Evolutionary conservation across 306 rosid species (phyloP).

Genomic region (Gillenia trifoliata): DNA sequence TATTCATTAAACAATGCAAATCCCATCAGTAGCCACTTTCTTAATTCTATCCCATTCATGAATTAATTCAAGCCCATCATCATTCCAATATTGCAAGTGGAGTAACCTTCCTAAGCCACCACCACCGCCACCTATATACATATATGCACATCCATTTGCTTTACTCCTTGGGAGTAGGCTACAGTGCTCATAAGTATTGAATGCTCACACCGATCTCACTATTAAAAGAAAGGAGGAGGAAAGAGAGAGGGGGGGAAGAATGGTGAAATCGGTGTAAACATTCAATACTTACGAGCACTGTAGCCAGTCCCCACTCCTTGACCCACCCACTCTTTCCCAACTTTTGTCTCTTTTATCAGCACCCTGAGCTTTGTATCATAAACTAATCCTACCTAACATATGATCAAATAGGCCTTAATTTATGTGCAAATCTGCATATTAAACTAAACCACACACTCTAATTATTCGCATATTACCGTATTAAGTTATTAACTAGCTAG

Average conservation of each 20-base stretch:
- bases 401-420: constrained; percentile 16
- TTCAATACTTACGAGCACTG: too few species aligned
- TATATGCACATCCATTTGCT: constrained; percentile 35
- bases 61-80: constrained; percentile 43
- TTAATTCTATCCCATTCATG: constrained; percentile 9
- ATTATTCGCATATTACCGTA: neutral
- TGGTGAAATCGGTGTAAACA: too few species aligned
- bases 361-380: constrained; percentile 21
- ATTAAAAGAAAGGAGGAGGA: too few species aligned
- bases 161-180: constrained; percentile 17
- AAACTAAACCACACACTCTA: neutral
- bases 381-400: constrained; percentile 18
- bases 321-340: constrained; percentile 38
- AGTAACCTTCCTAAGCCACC: constrained; percentile 55
- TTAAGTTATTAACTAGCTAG: neutral
- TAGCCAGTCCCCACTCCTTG: too few species aligned
- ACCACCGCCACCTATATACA: constrained; percentile 35
- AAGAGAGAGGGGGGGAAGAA: too few species aligned
- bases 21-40: constrained; percentile 12
- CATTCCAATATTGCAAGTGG: constrained; percentile 52
- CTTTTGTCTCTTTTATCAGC: constrained; percentile 31
- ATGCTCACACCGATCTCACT: too few species aligned
- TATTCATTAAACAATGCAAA: constrained; percentile 1
- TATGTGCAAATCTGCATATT: neutral
- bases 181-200: too few species aligned